Base-by-base conservation (phyloP, 306 rosid genomes). In the Pyrus pyrifolia region DNA sequence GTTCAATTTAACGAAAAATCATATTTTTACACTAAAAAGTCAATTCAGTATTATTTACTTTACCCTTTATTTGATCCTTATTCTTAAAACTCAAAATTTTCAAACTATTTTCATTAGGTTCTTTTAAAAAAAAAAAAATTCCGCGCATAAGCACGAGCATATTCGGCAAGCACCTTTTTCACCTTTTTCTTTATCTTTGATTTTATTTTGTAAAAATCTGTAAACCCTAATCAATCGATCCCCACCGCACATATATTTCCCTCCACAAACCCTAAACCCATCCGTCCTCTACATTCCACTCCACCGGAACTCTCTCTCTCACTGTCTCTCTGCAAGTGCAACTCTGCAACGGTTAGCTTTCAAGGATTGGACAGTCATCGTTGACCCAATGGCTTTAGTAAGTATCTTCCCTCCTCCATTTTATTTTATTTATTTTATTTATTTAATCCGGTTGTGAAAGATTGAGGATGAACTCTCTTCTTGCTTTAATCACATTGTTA, bases 301-400 rank as follows among this genome's bases (percentile, higher is more conserved):
- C 44, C 73, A 11, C 25, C 30, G 31, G 40, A 15, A n/a, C 76
- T 55, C 60, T 57, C 31, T 11, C 23, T 33, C 33, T 13, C 14
- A 6, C 60, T 42, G 18, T 5, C 31, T 33, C 33, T 9, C 14
- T 67, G 58, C 45, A 42, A 42, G 45, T 42, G 45, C 12, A 42
- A 19, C 21, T 51, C 7, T 30, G 17, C 44, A 46, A 49, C 25
- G 60, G 22, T 35, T 49, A 9, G 73, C 18, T 33, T 49, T 21
- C 21, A 29, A 60, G 33, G 17, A 8, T 18, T 7, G 73, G 25
- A 27, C 60, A 70, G 18, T 29, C 15, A 49, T 27, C 63, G 29
- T 52, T 27, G 23, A 22, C 63, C 57, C 78, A 38, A 84, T 84
- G 87, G 84, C 87, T 80, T 27, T 84, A 53, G 87, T 84, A 29